Evolutionary conservation across 192 early-diverging fungal genomes (phyloP).

Genomic region (Backusella morwellensis): DNA sequence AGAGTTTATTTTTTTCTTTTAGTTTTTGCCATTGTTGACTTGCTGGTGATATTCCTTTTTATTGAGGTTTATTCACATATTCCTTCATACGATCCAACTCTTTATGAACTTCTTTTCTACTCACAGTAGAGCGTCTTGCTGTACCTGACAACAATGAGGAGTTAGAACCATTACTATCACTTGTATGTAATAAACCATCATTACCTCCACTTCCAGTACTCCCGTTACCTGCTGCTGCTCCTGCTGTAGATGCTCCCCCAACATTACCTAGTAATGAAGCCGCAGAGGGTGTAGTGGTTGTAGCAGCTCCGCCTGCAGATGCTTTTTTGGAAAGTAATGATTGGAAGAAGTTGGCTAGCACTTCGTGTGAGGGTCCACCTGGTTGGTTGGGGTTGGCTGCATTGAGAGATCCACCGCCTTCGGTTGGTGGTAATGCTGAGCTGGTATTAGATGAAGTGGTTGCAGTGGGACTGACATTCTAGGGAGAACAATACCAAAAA

Average conservation of each 20-base stretch:
- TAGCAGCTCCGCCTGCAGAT: constrained; percentile 8
- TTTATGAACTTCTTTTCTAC: constrained; percentile 37
- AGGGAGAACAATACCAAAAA: background rate
- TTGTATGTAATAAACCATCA: background rate
- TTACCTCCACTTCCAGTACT: constrained; percentile 8
- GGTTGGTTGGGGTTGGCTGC: background rate
- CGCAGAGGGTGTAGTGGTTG: background rate
- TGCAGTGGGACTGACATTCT: background rate
- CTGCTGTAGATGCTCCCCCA: background rate
- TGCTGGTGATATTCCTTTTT: background rate
- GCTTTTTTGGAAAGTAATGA: constrained; percentile 69
- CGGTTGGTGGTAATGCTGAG: background rate
- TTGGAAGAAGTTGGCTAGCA: constrained; percentile 89
- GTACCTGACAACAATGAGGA: background rate
- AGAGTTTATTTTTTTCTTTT: background rate
- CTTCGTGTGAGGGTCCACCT: constrained; percentile 58
- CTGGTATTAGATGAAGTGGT: background rate
- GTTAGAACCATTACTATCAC: background rate
- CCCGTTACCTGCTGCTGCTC: background rate
- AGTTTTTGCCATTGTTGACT: background rate
- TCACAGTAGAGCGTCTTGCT: constrained; percentile 16
- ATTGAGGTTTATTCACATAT: constrained; percentile 12
- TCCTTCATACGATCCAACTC: constrained; percentile 35
- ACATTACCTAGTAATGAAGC: background rate
- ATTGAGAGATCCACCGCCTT: background rate